A percentile compares a stretch with the other conserved stretches of the same genome.
Conservation (phyloP, 768 basidiomycete genomes). For the Arthromyces matolae region DNA sequence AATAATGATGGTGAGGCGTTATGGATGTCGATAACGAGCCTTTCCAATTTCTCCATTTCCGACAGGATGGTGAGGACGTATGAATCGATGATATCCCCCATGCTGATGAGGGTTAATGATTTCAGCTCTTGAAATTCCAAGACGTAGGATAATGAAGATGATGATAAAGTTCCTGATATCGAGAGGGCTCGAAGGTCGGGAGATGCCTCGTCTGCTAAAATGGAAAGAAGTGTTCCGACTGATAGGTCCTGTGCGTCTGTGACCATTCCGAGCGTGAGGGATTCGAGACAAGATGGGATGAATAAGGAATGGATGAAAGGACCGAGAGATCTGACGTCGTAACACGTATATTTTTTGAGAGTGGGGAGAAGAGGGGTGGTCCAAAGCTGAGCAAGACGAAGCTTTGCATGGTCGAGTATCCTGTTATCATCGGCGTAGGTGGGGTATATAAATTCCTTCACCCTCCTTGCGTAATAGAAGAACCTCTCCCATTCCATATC, state of each 20-base stretch:
- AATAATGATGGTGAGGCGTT: background rate
- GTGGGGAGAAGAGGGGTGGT: conserved; percentile 2
- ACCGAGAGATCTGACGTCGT: background rate
- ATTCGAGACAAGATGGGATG: background rate
- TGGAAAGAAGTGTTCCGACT: conserved; percentile 7
- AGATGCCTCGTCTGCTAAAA: conserved; percentile 1
- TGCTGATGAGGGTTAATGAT: background rate
- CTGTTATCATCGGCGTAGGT: background rate
- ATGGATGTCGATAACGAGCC: conserved; percentile 4
- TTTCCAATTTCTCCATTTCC: background rate
- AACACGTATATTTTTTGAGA: background rate
- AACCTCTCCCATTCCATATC: conserved; percentile 1
- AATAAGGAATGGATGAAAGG: conserved; percentile 8
- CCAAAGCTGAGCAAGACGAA: conserved; percentile 4
- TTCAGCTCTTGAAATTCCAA: conserved; percentile 1
- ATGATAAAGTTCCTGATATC: background rate
- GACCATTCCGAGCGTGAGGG: background rate
- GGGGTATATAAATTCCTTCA: conserved; percentile 3
- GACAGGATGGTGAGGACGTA: background rate
- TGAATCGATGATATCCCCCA: conserved; percentile 1
- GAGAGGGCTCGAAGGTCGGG: background rate
- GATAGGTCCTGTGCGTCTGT: conserved; percentile 2
- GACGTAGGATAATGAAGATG: background rate
- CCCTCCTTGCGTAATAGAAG: conserved; percentile 2
- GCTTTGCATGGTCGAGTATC: background rate